Conservation (phyloP, 805 yeast species). For the Schwanniomyces pseudopolymorphus region DNA sequence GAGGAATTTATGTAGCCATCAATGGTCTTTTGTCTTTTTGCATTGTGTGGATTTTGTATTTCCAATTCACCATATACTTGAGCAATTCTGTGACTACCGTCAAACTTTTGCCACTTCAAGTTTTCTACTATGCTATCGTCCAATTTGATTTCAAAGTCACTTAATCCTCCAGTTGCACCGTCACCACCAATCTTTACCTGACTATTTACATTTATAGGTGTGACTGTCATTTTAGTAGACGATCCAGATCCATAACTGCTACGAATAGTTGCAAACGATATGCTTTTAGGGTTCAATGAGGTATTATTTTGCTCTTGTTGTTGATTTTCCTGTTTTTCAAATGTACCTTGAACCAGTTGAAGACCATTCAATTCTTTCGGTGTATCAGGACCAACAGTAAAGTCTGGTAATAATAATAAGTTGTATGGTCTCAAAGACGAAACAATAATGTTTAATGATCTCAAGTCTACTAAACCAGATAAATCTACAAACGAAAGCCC, state of each 20-base stretch:
- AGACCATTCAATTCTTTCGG: conserved; percentile 28
- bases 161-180: conserved; percentile 27
- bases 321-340: conserved; percentile 30
- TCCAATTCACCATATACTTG: conserved; percentile 72
- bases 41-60: conserved; percentile 15
- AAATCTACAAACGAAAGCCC: conserved; percentile 76
- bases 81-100: conserved; percentile 79
- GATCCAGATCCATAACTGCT: conserved; percentile 18
- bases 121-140: conserved; percentile 61
- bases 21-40: conserved; percentile 16
- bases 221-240: conserved; percentile 27
- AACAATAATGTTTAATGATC: conserved; percentile 76
- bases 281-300: conserved; percentile 23
- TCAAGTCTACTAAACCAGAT: conserved; percentile 77
- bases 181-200: conserved; percentile 53
- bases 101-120: conserved; percentile 80
- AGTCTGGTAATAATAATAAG: conserved; percentile 56
- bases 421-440: conserved; percentile 78
- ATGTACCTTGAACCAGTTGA: conserved; percentile 21
- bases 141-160: conserved; percentile 59
- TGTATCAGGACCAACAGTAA: conserved; percentile 19
- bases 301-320: conserved; percentile 22
- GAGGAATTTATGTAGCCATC: conserved; percentile 29
- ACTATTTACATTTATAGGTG: conserved; percentile 35
- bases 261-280: conserved; percentile 32